A percentile compares a stretch with the other conserved stretches of the same genome.
These are phyloP conservation scores for Sarcocystis neurona DNA, from an alignment of 169 alveolate species.

Conservation along the genomic window DNA sequence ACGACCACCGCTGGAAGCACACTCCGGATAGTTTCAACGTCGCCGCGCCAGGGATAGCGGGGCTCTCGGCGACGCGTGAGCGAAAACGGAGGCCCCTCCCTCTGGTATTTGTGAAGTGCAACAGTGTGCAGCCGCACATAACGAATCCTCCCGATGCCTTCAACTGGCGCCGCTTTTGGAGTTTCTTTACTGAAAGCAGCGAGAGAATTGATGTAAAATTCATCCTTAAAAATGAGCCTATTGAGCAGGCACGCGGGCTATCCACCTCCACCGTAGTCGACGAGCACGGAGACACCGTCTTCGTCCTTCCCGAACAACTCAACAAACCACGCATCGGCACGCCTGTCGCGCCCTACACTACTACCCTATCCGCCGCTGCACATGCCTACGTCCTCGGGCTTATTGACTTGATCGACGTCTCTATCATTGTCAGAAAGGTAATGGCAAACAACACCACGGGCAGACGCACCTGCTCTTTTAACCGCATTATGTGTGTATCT, in stretches of 20 bases:
- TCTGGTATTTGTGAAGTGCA: neutral
- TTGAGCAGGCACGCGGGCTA: too few relatives aligned
- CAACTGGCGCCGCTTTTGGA: too few relatives aligned
- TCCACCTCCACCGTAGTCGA: too few relatives aligned
- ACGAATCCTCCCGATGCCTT: too few relatives aligned
- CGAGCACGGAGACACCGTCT: too few relatives aligned
- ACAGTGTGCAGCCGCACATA: neutral
- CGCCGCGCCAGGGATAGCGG: neutral
- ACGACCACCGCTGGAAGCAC: neutral
- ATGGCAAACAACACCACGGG: too few relatives aligned
- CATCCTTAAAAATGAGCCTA: too few relatives aligned
- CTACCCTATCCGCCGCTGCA: conserved; percentile 18
- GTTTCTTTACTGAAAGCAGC: too few relatives aligned
- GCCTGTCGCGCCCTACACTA: conserved; percentile 5
- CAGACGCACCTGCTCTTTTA: too few relatives aligned
- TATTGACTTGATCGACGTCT: neutral
- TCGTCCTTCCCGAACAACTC: too few relatives aligned
- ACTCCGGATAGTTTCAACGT: neutral
- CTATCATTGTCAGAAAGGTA: conserved; percentile 4
- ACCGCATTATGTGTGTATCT: too few relatives aligned
- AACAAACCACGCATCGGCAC: neutral
- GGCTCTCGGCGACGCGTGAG: neutral
- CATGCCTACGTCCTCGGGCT: conserved; percentile 18
- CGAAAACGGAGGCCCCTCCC: neutral
- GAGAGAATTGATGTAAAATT: too few relatives aligned